Percentiles rank a stretch among this genome's conserved stretches.
These are phyloP conservation scores for Talaromyces funiculosus DNA, from an alignment of 2,329 filamentous ascomycete genomes.

Conservation along the genomic window DNA sequence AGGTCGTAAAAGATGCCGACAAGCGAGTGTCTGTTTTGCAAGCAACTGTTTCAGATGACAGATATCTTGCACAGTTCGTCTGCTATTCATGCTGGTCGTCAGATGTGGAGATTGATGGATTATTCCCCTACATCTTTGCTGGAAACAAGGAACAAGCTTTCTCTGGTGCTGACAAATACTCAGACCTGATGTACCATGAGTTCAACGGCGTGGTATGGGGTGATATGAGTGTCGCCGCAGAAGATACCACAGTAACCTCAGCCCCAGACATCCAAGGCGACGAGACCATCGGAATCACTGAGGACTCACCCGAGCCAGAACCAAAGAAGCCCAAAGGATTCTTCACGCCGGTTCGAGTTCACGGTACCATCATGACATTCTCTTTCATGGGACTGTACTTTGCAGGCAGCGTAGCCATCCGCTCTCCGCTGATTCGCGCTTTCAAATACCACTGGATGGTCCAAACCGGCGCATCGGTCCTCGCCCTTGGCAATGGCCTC, in stretches of 20 bases:
- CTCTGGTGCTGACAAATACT: conserved; percentile 38
- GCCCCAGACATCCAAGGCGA: conserved; percentile 10
- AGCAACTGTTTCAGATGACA: conserved; percentile 42
- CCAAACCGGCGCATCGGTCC: conserved; percentile 13
- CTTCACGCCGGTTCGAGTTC: conserved; percentile 12
- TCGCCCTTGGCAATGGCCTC: conserved; percentile 13
- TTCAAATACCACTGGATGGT: conserved; percentile 17
- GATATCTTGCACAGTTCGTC: conserved; percentile 44
- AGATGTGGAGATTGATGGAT: conserved; percentile 46
- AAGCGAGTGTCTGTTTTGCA: conserved; percentile 36
- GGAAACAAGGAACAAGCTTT: conserved; percentile 44
- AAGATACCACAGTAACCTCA: neutral
- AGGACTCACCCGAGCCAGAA: neutral
- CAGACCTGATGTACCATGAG: conserved; percentile 48
- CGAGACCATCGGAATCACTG: conserved; percentile 6
- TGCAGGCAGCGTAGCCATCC: conserved; percentile 13
- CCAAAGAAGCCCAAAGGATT: neutral
- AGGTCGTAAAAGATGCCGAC: conserved; percentile 21
- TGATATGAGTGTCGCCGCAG: conserved; percentile 5
- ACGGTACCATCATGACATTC: conserved; percentile 15
- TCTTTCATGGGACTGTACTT: conserved; percentile 15
- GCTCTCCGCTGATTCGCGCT: conserved; percentile 9
- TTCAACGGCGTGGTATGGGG: conserved; percentile 40
- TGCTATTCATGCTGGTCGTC: conserved; percentile 50
- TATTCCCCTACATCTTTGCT: conserved; percentile 50